These are phyloP conservation scores for Halophytophthora polymorphica DNA, from an alignment of 352 stramenopile species.

Conservation along the genomic window DNA sequence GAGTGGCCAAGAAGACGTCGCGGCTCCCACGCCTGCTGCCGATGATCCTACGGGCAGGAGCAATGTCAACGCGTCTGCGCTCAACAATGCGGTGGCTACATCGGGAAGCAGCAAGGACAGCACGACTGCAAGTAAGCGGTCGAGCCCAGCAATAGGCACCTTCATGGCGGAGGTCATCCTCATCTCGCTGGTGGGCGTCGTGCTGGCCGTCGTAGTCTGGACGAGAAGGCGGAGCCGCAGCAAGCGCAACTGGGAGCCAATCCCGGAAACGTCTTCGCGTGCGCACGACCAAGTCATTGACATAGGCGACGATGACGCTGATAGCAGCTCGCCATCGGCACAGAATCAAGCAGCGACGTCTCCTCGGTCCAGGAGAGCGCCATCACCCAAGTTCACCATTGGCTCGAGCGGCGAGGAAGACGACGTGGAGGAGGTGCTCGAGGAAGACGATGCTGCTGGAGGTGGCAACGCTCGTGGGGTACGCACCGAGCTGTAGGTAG, in stretches of 20 bases:
- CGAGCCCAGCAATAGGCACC: constrained; percentile 16
- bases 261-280: constrained; percentile 35
- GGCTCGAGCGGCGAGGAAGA: constrained; percentile 41
- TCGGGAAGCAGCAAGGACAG: constrained; percentile 1
- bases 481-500: constrained; percentile 10
- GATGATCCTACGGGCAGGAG: constrained; percentile 13
- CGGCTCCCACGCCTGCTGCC: no score
- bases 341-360: constrained; percentile 26
- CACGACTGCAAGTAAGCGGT: constrained; percentile 9
- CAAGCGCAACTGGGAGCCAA: constrained; percentile 45
- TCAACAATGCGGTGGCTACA: constrained; percentile 4
- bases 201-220: constrained; percentile 46
- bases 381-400: constrained; percentile 45
- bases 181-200: constrained; percentile 54
- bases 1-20: no score
- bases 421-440: constrained; percentile 9
- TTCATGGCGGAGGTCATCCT: constrained; percentile 57
- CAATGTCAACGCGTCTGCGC: constrained; percentile 10
- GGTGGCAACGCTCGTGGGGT: constrained; percentile 5
- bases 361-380: constrained; percentile 23
- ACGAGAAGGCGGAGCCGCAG: constrained; percentile 47
- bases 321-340: constrained; percentile 10
- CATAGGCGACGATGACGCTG: constrained; percentile 19
- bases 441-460: constrained; percentile 12
- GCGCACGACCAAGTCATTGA: constrained; percentile 15